phyloP scores from a whole-genome alignment of 2,329 filamentous ascomycete species.

The Metarhizium humberi region DNA sequence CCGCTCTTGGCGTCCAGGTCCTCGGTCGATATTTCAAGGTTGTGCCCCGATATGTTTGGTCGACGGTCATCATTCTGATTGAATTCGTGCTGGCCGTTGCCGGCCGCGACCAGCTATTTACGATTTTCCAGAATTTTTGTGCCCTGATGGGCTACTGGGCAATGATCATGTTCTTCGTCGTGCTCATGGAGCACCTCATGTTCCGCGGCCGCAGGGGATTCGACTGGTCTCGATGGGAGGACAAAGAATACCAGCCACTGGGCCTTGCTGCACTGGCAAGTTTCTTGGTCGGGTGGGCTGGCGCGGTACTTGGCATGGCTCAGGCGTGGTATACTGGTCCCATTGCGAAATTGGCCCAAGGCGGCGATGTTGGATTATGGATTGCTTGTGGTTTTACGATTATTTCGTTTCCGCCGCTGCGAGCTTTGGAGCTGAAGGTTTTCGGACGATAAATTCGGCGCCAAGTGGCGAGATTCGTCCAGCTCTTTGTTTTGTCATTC shows the following conservation, averaged over 20 bases:
- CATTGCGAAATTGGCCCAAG: slow-evolving; percentile 44
- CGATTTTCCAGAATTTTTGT: slow-evolving; percentile 43
- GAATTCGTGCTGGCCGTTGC: slow-evolving; percentile 46
- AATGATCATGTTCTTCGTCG: slow-evolving; percentile 39
- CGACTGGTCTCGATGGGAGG: slow-evolving; percentile 37
- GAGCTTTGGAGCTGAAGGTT: slow-evolving; percentile 18
- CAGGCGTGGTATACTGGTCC: slow-evolving; percentile 51
- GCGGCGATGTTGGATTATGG: slow-evolving; percentile 35
- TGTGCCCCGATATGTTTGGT: slow-evolving; percentile 45
- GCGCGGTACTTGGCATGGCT: slow-evolving; percentile 49
- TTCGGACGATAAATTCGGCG: slow-evolving; percentile 12
- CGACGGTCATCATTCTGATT: slow-evolving; percentile 41
- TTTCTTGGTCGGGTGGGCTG: slow-evolving; percentile 34
- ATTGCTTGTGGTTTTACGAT: slow-evolving; percentile 61
- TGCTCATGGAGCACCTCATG: slow-evolving; percentile 34
- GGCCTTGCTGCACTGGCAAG: slow-evolving; percentile 34
- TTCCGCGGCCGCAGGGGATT: slow-evolving; percentile 31
- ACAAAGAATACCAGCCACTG: slow-evolving; percentile 31
- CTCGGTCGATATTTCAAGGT: slow-evolving; percentile 42
- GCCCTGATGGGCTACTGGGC: slow-evolving; percentile 47
- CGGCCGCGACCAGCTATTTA: slow-evolving; percentile 43
- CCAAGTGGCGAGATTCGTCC: not conserved
- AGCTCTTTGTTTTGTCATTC: not conserved
- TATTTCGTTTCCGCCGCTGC: slow-evolving; percentile 18
- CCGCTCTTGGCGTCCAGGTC: slow-evolving; percentile 51